Conservation (phyloP, 2,329 filamentous ascomycete genomes). For the Neocatenulostroma microsporum region DNA sequence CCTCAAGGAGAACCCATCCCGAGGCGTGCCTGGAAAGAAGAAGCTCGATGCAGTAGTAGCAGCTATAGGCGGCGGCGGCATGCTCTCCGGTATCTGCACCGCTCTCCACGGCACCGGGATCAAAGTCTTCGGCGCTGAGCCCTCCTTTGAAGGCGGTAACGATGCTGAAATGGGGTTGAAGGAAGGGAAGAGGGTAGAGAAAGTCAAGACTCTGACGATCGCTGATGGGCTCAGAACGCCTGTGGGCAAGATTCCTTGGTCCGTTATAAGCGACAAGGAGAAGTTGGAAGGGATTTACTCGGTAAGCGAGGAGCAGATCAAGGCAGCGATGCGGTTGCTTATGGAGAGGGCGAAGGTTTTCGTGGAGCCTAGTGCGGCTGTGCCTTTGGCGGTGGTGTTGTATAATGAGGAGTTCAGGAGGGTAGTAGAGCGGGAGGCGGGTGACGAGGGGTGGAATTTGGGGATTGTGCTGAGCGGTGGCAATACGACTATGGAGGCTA, state of each 20-base stretch:
- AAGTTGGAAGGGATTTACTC: slow-evolving; percentile 64
- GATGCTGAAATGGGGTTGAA: slow-evolving; percentile 67
- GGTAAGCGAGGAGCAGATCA: slow-evolving; percentile 77
- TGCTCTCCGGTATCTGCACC: slow-evolving; percentile 76
- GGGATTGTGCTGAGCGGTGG: slow-evolving; percentile 56
- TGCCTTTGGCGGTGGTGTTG: slow-evolving; percentile 73
- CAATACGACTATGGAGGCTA: slow-evolving; percentile 56
- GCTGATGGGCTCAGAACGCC: slow-evolving; percentile 85
- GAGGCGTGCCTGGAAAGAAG: slow-evolving; percentile 18
- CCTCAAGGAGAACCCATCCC: slow-evolving; percentile 33
- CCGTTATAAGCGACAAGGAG: slow-evolving; percentile 61
- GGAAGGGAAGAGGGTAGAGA: slow-evolving; percentile 54
- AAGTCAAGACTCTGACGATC: slow-evolving; percentile 69
- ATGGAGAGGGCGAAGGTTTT: slow-evolving; percentile 85
- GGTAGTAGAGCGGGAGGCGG: slow-evolving; percentile 62
- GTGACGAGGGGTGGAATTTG: slow-evolving; percentile 65
- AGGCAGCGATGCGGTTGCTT: slow-evolving; percentile 65
- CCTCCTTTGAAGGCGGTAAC: slow-evolving; percentile 72
- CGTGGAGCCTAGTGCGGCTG: slow-evolving; percentile 79
- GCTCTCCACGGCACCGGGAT: slow-evolving; percentile 64
- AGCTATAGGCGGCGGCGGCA: slow-evolving; percentile 79
- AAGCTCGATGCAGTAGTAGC: slow-evolving; percentile 55
- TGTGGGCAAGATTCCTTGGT: slow-evolving; percentile 68
- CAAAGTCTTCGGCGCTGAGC: slow-evolving; percentile 79
- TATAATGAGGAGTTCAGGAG: slow-evolving; percentile 76